Evolutionary conservation across 768 basidiomycete species (phyloP), one percentile per base, ranked within the genome.

Genomic region (Suillus occidentalis): DNA sequence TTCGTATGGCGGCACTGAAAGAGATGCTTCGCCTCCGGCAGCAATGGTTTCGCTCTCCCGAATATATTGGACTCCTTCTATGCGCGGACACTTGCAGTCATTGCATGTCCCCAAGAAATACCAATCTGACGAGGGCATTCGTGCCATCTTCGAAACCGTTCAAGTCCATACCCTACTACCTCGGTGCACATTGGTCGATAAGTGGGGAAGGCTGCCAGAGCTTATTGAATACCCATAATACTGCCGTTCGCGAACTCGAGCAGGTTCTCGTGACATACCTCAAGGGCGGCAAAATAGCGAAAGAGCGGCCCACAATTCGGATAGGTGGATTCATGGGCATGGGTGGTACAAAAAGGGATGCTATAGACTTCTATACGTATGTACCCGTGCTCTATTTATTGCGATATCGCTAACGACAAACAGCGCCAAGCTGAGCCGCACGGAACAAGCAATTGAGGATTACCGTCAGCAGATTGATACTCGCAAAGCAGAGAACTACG

Each of bases 181-280:
- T 89, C 91, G 28, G 94, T 96, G 7, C 93, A 95, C 76, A 89
- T 96, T 60, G 91, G 94, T 28, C 88, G 94, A 22, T 87, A 86
- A 69, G 90, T 98, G 40, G 97, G 3, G 95, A 34, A 84, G 87
- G 63, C 88, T 99, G 18, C 95, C 97, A 0, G 89, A 94, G 65
- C 81, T 97, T 63, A 92, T 99, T 67, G 92, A 97, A 63, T 91
- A 89, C 70, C 1, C 94, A 96, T 76, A 99, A 99, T 75, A 80
- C 88, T 62, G 90, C 94, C n/a, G 97, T 99, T n/a, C 84, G 91
- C 57, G 89, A 97, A 70, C 86, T 99, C 64, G 97, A 99, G 75
- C 82, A 86, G 43, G 84, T 95, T 59, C 84, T 99, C 39, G 97
- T 98, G 63, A 87, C 86, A 62, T 98, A 97, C 75, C 84, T 98